Conservation (phyloP, 441 rosid species). For the Aleurites moluccanus region DNA sequence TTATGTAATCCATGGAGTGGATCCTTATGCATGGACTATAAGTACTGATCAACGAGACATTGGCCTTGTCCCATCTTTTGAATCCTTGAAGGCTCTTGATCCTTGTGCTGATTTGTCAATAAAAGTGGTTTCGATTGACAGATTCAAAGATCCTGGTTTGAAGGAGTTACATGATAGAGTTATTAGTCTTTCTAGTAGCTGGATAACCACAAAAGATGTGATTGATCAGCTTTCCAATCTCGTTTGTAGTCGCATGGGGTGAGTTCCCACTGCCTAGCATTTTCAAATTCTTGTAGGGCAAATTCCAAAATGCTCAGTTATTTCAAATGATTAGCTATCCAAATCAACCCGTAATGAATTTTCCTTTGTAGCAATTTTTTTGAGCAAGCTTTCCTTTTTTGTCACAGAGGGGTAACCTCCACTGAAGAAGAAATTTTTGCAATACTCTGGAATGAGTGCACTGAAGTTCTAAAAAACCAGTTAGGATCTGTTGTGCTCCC, state of each 20-base stretch:
- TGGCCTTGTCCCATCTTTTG: conserved; percentile 83
- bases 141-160: conserved; percentile 61
- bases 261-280: conserved; percentile 27
- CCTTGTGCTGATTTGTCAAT: conserved; percentile 53
- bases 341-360: too few relatives aligned
- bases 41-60: conserved; percentile 72
- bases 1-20: conserved; percentile 79
- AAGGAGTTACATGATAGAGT: conserved; percentile 73
- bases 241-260: conserved; percentile 90
- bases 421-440: conserved; percentile 58
- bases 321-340: too few relatives aligned
- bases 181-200: conserved; percentile 55
- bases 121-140: conserved; percentile 72
- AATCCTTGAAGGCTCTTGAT: conserved; percentile 68
- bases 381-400: conserved; percentile 22
- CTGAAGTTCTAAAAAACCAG: conserved; percentile 57
- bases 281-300: not conserved
- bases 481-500: conserved; percentile 78
- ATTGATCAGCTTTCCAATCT: conserved; percentile 83
- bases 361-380: conserved; percentile 7
- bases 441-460: conserved; percentile 68
- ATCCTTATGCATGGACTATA: conserved; percentile 84
- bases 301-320: too few relatives aligned
- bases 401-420: conserved; percentile 60
- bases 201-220: conserved; percentile 65